Evolutionary conservation across 1,139 yeast genomes (phyloP).

Genomic region (Yamadazyma taylorii): DNA sequence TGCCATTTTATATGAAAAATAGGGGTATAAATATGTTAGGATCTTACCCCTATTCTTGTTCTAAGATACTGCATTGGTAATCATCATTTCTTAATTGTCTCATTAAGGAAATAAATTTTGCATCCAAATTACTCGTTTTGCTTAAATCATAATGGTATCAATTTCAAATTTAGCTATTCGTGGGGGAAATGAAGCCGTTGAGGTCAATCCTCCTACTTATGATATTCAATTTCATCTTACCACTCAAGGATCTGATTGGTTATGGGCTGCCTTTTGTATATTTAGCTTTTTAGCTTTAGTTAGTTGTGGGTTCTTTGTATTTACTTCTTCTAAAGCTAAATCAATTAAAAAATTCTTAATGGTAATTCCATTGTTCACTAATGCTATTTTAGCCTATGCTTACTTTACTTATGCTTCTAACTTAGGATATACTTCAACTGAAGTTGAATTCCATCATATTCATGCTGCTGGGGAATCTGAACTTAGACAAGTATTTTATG

Average conservation of each 20-base stretch:
- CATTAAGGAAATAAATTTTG: slow-evolving; percentile 1
- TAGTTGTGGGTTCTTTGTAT: slow-evolving; percentile 40
- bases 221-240: slow-evolving; percentile 54
- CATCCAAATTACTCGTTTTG: slow-evolving; percentile 2
- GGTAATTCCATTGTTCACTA: slow-evolving; percentile 47
- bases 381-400: slow-evolving; percentile 47
- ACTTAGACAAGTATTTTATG: slow-evolving; percentile 63
- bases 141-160: slow-evolving; percentile 13
- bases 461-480: slow-evolving; percentile 33
- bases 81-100: neutral
- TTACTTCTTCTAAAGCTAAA: slow-evolving; percentile 34
- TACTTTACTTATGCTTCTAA: slow-evolving; percentile 68
- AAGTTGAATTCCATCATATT: slow-evolving; percentile 57
- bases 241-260: slow-evolving; percentile 65
- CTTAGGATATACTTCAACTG: slow-evolving; percentile 60
- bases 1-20: neutral
- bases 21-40: neutral
- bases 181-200: slow-evolving; percentile 46
- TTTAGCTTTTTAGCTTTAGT: slow-evolving; percentile 45
- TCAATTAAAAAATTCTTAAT: slow-evolving; percentile 42
- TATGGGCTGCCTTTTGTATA: slow-evolving; percentile 62
- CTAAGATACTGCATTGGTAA: no score
- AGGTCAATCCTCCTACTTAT: slow-evolving; percentile 43
- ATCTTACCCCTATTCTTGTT: slow-evolving; percentile 3
- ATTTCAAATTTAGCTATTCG: slow-evolving; percentile 17